These are phyloP conservation scores for Cadophora sp. DNA, from an alignment of 2,329 filamentous ascomycete species.

Conservation along the genomic window DNA sequence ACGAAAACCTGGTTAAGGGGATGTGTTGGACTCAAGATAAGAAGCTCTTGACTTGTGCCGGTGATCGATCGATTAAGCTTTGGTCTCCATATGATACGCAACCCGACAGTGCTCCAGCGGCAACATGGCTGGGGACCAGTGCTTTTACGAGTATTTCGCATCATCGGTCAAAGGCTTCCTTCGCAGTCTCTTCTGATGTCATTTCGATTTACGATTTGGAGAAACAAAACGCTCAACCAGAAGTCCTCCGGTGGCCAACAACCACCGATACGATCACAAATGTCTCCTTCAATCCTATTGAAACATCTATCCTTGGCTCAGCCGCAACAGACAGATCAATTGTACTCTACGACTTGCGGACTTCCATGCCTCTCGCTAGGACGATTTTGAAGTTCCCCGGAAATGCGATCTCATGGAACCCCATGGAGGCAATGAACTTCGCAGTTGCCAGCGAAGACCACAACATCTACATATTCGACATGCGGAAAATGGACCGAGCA, in stretches of 20 bases:
- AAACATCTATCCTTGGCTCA: constrained; percentile 89
- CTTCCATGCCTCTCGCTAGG: constrained; percentile 81
- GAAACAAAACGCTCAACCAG: constrained; percentile 78
- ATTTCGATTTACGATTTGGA: constrained; percentile 92
- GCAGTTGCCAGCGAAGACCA: constrained; percentile 91
- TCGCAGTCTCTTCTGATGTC: constrained; percentile 78
- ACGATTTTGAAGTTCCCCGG: constrained; percentile 81
- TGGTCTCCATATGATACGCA: constrained; percentile 86
- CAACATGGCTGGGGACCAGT: constrained; percentile 83
- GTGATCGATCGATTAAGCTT: constrained; percentile 86
- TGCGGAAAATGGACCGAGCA: constrained; percentile 86
- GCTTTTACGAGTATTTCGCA: constrained; percentile 86
- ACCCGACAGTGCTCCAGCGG: constrained; percentile 72
- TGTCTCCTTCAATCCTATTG: constrained; percentile 89
- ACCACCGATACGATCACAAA: constrained; percentile 88
- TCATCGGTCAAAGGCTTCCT: constrained; percentile 78
- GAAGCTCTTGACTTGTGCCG: constrained; percentile 85
- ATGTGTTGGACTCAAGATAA: constrained; percentile 87
- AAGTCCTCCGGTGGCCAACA: constrained; percentile 87
- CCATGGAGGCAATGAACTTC: constrained; percentile 96
- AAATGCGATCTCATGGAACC: constrained; percentile 90
- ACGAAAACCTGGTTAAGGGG: constrained; percentile 93
- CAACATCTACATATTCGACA: constrained; percentile 74
- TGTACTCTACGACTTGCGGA: constrained; percentile 91
- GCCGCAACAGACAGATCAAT: constrained; percentile 85